Percentiles rank a stretch among this genome's conserved stretches.
These are phyloP conservation scores for Cairneyella variabilis DNA, from an alignment of 495 filamentous ascomycete genomes.

Conservation along the genomic window DNA sequence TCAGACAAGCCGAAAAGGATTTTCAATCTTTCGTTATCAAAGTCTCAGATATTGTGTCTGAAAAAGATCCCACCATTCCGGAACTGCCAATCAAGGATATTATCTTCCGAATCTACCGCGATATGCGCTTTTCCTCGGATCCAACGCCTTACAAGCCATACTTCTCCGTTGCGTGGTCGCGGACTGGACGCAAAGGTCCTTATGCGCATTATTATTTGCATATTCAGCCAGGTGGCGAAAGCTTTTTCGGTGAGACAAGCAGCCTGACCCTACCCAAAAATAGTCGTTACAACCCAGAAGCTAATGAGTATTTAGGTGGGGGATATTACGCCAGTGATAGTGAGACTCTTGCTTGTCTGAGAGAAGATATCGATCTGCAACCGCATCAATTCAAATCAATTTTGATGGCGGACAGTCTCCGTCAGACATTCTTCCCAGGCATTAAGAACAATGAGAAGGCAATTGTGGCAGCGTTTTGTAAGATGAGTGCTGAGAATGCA, in stretches of 20 bases:
- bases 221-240: constrained; percentile 49
- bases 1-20: constrained; percentile 69
- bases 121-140: constrained; percentile 73
- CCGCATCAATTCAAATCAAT: constrained; percentile 62
- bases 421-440: constrained; percentile 58
- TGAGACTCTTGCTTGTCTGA: constrained; percentile 55
- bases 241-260: constrained; percentile 57
- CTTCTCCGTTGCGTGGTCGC: constrained; percentile 81
- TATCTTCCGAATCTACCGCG: constrained; percentile 81
- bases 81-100: constrained; percentile 80
- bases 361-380: constrained; percentile 68
- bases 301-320: constrained; percentile 46
- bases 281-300: background rate
- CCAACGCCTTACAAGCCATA: constrained; percentile 85
- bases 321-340: constrained; percentile 76
- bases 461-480: constrained; percentile 64
- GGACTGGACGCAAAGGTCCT: constrained; percentile 79
- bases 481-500: constrained; percentile 62
- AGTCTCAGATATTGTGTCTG: constrained; percentile 64
- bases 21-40: constrained; percentile 71
- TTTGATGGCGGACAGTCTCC: constrained; percentile 53
- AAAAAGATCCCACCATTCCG: constrained; percentile 72
- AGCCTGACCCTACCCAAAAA: background rate
- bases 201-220: constrained; percentile 83
- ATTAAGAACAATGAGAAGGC: constrained; percentile 51